Base-by-base conservation (phyloP, 2,329 filamentous ascomycete species). In the Nothomitra cinnamomea region DNA sequence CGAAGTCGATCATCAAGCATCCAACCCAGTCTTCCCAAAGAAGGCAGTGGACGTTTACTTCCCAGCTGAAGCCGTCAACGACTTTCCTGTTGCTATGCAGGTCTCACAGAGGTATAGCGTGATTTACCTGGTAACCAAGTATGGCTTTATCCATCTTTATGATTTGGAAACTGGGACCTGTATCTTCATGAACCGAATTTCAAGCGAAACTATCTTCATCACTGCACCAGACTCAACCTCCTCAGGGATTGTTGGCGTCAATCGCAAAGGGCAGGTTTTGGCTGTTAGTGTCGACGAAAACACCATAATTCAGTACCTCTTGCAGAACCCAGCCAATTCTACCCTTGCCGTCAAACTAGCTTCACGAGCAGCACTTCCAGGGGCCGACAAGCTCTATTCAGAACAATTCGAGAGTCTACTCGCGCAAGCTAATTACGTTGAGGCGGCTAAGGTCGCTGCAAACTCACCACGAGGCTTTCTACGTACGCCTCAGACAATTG, bases 181-280 rank as follows among this genome's bases (percentile, higher is more conserved):
- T 67, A 92, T 98, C 66, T 98, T 95, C 78, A 94, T 98, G 88
- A 98, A 98, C 76, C 85, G 94, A 62, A 98, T 98, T 64, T 98
- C 92, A 35, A 95, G 88, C 73, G 92, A 98, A 66, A 98, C 92
- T 24, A 96, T 98, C 66, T 98, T 98, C 72, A 94, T 90, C 24
- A 95, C 89, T 19, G 84, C 87, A 48, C 73, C 82, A 36, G 92
- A 98, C 66, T 77, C 78, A 53, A 82, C 88, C 21, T 94, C 87
- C 17, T 80, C 83, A 47, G 94, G 94, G 61, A 84, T 98, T 58
- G 78, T 98, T 53, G 88, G 87, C 61, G 90, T 98, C 66, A 98
- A 98, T 73, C 83, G 94, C 64, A 95, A 95, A 73, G 94, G 92
- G 58, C 92, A 98, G 70, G 89, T 96, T 48, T 77, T 98, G 57